Base-by-base conservation (phyloP, 2,329 filamentous ascomycete genomes). In the Verticillium klebahnii region DNA sequence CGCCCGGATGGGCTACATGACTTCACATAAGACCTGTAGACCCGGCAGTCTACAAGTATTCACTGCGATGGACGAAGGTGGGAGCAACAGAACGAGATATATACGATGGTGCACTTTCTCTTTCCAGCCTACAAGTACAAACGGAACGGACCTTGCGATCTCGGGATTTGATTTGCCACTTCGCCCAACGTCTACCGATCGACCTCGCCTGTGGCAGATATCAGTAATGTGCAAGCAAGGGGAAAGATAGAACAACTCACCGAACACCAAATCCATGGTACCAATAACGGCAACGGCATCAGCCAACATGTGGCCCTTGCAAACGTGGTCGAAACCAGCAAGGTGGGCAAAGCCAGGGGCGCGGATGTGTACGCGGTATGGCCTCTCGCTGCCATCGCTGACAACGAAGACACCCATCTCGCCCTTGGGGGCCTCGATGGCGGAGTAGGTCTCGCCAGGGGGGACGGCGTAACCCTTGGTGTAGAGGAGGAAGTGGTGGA, bases 371-470 rank as follows among this genome's bases (percentile, higher is more conserved):
- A 95, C 97, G 72, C 96, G 86, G 82, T 99, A 99, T 56, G 95
- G 95, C 73, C 95, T 85, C 85, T 99, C 95, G 74, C 89, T 95
- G 66, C 95, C 95, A 74, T 99, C 95, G 74, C 91, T 96, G 72
- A 99, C 95, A 59, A 99, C 81, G 75, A 90, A 99, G 55, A 99
- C 95, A 75, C 90, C 95, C 95, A 99, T 99, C 82, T 99, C 95
- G 71, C 95, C 95, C 89, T 99, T 99, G 64, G 95, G 95, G n/a
- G 96, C 95, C 83, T 99, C 95, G 67, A 99, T 99, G 65, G 90
- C 94, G 56, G 90, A 93, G 84, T 99, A 99, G 6, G 95, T 99
- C 84, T 99, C 95, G 66, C 95, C 96, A 8, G 96, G 95, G 54
- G 95, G 95, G 4, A 99, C 95, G 55, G 92, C 86, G 79, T 99